Evolutionary conservation across 495 filamentous ascomycete species (phyloP).

Genomic region (Aspergillus bridgeri): DNA sequence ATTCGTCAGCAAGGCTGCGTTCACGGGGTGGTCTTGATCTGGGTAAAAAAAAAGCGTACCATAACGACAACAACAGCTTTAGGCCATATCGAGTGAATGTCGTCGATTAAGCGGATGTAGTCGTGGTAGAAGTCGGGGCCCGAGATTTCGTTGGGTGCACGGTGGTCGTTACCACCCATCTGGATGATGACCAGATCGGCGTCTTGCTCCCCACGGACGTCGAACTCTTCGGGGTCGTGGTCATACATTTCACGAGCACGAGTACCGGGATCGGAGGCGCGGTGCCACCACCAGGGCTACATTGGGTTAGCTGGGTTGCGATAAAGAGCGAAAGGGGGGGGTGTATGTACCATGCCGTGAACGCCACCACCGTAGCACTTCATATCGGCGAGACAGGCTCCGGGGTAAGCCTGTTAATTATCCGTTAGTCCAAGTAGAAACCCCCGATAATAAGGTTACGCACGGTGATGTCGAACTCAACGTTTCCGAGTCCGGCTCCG

Average conservation of each 20-base stretch:
- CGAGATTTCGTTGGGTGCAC: conserved; percentile 56
- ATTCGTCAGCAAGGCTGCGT: not conserved
- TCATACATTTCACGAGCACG: conserved; percentile 51
- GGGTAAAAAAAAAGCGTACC: conserved; percentile 35
- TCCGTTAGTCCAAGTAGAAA: not conserved
- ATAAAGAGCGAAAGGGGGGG: not conserved
- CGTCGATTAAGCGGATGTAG: conserved; percentile 57
- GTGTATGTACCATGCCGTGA: conserved; percentile 29
- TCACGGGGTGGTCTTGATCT: too few species aligned
- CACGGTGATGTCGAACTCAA: conserved; percentile 58
- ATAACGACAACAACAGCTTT: conserved; percentile 60
- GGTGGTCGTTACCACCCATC: conserved; percentile 67
- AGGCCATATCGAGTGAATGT: conserved; percentile 59
- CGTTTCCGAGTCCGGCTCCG: conserved; percentile 58
- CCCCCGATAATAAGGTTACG: not conserved
- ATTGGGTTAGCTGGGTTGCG: conserved; percentile 4
- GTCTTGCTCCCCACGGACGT: conserved; percentile 53
- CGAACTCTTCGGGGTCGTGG: conserved; percentile 55
- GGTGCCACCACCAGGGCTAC: conserved; percentile 64
- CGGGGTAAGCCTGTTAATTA: conserved; percentile 48
- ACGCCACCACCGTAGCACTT: conserved; percentile 50
- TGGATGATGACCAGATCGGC: conserved; percentile 68
- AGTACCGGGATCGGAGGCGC: conserved; percentile 56
- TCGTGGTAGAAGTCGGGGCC: conserved; percentile 50
- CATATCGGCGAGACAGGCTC: conserved; percentile 56